A percentile compares a stretch with the other conserved stretches of the same genome.
Conservation (phyloP, 2,329 filamentous ascomycete species). For the Fusarium scirpi region DNA sequence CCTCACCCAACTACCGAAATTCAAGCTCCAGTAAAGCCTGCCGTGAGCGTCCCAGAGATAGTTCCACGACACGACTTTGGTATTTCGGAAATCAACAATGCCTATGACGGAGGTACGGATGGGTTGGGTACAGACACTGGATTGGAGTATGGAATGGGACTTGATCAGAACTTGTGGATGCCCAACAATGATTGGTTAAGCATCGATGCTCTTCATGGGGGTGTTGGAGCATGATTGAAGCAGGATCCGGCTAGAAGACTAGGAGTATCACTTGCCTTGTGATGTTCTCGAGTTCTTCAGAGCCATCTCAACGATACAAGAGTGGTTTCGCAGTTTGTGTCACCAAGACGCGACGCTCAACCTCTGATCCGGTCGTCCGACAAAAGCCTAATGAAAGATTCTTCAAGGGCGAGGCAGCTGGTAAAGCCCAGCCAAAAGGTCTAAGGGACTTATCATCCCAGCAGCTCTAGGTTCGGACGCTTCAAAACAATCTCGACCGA, state of each 20-base stretch:
- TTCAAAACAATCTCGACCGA: neutral
- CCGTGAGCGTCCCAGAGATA: conserved; percentile 37
- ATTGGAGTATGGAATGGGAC: conserved; percentile 57
- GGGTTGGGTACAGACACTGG: conserved; percentile 60
- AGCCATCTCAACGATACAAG: conserved; percentile 9
- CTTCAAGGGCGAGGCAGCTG: neutral
- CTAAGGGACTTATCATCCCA: neutral
- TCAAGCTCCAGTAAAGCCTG: conserved; percentile 29
- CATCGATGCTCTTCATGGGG: conserved; percentile 51
- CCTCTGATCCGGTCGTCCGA: neutral
- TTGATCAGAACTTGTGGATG: conserved; percentile 55
- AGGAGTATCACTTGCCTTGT: neutral
- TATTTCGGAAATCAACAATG: conserved; percentile 61
- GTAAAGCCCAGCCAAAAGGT: neutral
- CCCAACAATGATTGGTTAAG: conserved; percentile 50
- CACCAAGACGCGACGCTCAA: neutral
- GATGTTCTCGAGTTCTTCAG: conserved; percentile 8
- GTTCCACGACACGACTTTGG: conserved; percentile 47
- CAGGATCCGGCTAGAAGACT: conserved; percentile 8
- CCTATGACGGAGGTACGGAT: conserved; percentile 63
- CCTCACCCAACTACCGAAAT: conserved; percentile 38
- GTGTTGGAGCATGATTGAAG: conserved; percentile 45
- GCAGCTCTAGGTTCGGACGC: neutral
- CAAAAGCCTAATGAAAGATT: neutral
- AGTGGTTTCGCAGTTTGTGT: neutral